phyloP scores from a whole-genome alignment of 257 asterid genomes.

The Haberlea rhodopensis region DNA sequence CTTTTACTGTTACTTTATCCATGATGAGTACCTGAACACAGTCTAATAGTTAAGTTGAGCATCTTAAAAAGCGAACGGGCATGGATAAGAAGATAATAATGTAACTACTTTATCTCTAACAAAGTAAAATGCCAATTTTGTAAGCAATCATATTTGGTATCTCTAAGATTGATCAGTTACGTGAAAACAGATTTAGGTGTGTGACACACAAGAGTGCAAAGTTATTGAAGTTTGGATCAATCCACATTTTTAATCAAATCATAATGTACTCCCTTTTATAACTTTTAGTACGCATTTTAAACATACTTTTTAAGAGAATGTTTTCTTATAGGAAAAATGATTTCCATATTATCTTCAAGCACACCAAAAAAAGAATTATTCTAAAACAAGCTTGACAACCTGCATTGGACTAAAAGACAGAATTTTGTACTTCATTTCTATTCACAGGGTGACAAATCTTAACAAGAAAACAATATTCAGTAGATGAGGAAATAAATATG shows the following conservation, averaged over 20 bases:
- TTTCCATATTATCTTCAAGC: constrained; percentile 17
- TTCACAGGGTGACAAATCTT: not conserved
- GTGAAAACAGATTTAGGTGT: not conserved
- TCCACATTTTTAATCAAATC: not conserved
- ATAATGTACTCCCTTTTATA: not conserved
- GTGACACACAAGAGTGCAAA: constrained; percentile 2
- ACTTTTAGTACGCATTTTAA: not conserved
- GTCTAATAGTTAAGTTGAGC: constrained; percentile 8
- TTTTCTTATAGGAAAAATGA: not conserved
- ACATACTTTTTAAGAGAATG: not conserved
- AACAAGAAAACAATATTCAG: not conserved
- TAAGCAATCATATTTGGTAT: not conserved
- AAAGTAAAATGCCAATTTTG: not conserved
- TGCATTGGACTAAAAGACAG: not conserved
- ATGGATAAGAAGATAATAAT: not conserved
- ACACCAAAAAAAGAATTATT: not conserved
- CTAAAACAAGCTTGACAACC: not conserved
- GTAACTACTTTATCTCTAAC: not conserved
- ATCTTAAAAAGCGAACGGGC: not conserved
- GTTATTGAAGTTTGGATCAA: not conserved
- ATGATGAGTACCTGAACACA: constrained; percentile 84
- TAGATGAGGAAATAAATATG: not conserved
- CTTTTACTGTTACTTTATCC: constrained; percentile 96
- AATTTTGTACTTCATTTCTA: no score
- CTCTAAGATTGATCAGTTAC: constrained; percentile 5